These are phyloP conservation scores for Ceraceosorus guamensis DNA, from an alignment of 1,284 basidiomycete species.

Conservation along the genomic window DNA sequence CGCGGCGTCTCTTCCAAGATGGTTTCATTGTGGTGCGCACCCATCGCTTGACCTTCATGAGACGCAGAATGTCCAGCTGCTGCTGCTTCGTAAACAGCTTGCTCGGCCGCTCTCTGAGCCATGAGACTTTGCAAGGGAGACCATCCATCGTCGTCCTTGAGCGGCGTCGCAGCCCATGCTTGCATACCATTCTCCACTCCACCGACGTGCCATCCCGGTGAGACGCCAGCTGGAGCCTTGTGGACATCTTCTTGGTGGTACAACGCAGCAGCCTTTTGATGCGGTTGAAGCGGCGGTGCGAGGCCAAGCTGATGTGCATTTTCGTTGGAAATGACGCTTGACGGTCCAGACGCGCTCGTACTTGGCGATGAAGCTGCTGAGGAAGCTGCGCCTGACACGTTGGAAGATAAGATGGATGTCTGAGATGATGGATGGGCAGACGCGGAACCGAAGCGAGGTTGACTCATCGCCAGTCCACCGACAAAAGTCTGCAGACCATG, in stretches of 20 bases:
- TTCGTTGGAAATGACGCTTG: background rate
- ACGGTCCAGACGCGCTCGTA: background rate
- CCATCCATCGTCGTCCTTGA: constrained; percentile 27
- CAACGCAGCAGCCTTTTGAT: no score
- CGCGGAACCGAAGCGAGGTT: constrained; percentile 3
- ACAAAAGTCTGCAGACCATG: constrained; percentile 32
- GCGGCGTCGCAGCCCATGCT: constrained; percentile 5
- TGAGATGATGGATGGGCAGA: no score
- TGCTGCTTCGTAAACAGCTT: no score
- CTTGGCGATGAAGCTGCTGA: background rate
- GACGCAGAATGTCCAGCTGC: no score
- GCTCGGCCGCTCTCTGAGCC: no score
- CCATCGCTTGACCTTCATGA: no score
- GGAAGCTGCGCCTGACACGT: background rate
- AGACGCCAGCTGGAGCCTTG: constrained; percentile 18
- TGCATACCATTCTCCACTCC: background rate
- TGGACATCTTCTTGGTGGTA: no score
- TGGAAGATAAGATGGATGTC: background rate
- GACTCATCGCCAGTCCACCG: constrained; percentile 29
- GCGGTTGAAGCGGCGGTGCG: no score
- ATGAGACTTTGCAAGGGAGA: constrained; percentile 26
- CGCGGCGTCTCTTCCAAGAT: no score
- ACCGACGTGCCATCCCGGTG: constrained; percentile 33
- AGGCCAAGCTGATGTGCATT: no score
- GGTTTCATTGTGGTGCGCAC: no score